Conservation (phyloP, 2,329 filamentous ascomycete species). For the Fusarium chlamydosporum region DNA sequence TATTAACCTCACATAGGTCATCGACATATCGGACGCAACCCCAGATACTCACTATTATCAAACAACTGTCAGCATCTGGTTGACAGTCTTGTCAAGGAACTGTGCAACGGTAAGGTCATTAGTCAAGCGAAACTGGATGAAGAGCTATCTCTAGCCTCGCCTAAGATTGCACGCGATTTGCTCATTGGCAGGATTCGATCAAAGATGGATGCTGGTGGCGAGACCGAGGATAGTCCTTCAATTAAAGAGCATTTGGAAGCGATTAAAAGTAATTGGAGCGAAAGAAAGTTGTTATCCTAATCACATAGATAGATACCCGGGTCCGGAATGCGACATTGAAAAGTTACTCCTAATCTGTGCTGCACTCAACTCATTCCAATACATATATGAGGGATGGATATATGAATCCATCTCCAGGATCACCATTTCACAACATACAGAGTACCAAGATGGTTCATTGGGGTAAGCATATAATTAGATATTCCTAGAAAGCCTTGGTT, state of each 20-base stretch:
- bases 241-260: slow-evolving; percentile 45
- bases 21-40: slow-evolving; percentile 36
- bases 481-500: not conserved
- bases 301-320: not conserved
- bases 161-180: slow-evolving; percentile 48
- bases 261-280: slow-evolving; percentile 31
- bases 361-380: too few relatives aligned
- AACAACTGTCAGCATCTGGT: slow-evolving; percentile 50
- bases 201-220: slow-evolving; percentile 36
- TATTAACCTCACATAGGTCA: slow-evolving; percentile 29
- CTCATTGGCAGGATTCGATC: slow-evolving; percentile 41
- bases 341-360: too few relatives aligned
- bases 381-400: too few relatives aligned
- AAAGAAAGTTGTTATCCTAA: slow-evolving; percentile 4
- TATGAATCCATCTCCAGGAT: not conserved
- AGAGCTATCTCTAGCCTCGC: slow-evolving; percentile 37
- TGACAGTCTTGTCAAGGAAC: slow-evolving; percentile 46
- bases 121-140: slow-evolving; percentile 47
- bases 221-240: slow-evolving; percentile 41
- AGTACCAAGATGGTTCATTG: not conserved
- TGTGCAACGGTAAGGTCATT: slow-evolving; percentile 48
- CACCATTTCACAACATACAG: not conserved
- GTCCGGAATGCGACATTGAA: too few relatives aligned
- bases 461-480: slow-evolving; percentile 22
- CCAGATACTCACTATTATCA: slow-evolving; percentile 40